A percentile compares a stretch with the other conserved stretches of the same genome.
phyloP scores from a whole-genome alignment of 2,329 filamentous ascomycete genomes.

The Tothia fuscella region DNA sequence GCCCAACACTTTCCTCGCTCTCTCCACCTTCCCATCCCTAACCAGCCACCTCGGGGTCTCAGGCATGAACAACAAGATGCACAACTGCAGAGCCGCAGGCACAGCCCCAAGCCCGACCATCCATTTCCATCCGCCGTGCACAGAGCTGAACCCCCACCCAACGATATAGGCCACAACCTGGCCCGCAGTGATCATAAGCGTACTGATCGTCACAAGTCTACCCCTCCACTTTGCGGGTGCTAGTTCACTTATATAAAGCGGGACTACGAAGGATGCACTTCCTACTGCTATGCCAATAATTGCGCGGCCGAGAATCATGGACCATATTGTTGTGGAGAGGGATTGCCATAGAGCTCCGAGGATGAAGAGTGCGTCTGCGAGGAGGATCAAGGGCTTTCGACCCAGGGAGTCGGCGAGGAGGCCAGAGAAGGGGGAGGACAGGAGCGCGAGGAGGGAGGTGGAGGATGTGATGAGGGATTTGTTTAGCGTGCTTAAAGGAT shows the following conservation, averaged over 20 bases:
- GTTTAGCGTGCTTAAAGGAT: slow-evolving; percentile 39
- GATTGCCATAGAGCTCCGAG: slow-evolving; percentile 56
- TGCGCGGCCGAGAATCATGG: slow-evolving; percentile 56
- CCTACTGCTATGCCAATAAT: slow-evolving; percentile 64
- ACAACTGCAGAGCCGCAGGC: slow-evolving; percentile 61
- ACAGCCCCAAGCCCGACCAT: slow-evolving; percentile 78
- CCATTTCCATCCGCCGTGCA: slow-evolving; percentile 66
- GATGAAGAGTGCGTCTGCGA: slow-evolving; percentile 51
- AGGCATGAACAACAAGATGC: slow-evolving; percentile 60
- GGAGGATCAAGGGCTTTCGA: slow-evolving; percentile 69
- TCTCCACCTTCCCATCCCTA: slow-evolving; percentile 47
- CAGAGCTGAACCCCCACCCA: slow-evolving; percentile 59
- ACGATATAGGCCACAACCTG: slow-evolving; percentile 81
- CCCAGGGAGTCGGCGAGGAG: slow-evolving; percentile 60
- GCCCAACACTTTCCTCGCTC: slow-evolving; percentile 52
- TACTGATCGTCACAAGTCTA: slow-evolving; percentile 67
- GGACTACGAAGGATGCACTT: slow-evolving; percentile 68
- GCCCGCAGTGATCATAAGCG: slow-evolving; percentile 73
- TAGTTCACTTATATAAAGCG: slow-evolving; percentile 79
- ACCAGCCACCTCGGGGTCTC: slow-evolving; percentile 87
- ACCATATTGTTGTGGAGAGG: slow-evolving; percentile 40
- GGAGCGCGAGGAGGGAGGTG: slow-evolving; percentile 45
- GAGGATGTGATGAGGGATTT: slow-evolving; percentile 47
- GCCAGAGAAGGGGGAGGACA: slow-evolving; percentile 43
- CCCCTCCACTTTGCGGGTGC: slow-evolving; percentile 67